Base-by-base conservation (phyloP, 805 yeast genomes). In the Torulaspora delbrueckii region DNA sequence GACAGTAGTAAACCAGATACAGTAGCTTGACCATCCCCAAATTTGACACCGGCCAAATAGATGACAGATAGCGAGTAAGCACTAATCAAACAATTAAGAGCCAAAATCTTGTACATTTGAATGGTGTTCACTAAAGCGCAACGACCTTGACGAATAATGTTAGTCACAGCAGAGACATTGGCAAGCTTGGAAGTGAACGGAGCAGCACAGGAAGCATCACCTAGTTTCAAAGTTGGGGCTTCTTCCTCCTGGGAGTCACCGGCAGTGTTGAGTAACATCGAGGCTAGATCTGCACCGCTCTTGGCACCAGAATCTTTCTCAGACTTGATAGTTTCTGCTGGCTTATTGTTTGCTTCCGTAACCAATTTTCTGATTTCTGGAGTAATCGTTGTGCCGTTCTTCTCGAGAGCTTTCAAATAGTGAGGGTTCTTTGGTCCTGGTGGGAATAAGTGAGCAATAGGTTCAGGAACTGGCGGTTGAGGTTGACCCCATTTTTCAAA, bases 141-240 rank as follows among this genome's bases (percentile, higher is more conserved):
- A 70, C 99, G 88, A 54, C 99, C 99, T 74, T 93, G 97, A 70
- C 99, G 89, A 56, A 93, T 79, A 54, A 93, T 86, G 63, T 89
- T 84, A 43, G 96, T 86, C 45, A 93, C 96, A 45, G 99, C 84
- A 45, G 90, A 78, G 26, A 93, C 99, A 60, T 84, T 86, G 22
- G 96, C 80, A 54, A 93, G 77, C 65, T 93, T 93, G 19, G 98
- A 90, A 14, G 99, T 93, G 67, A 93, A 88, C 38, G 99, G 99
- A 27, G 99, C 99, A 45, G 99, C 99, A 59, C 95, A 96, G 19
- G 97, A 90, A 10, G 99, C 99, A 70, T 93, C 99, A 59, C 99
- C 99, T 45, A 93, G 74, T 67, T 93, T 93, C 71, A 93, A 77
- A 38, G 84, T 80, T 47, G 99, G 99, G 0, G 95, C 95, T 56